Evolutionary conservation across 176 grass and related monocot species (phyloP).

Genomic region (Avena sativa): DNA sequence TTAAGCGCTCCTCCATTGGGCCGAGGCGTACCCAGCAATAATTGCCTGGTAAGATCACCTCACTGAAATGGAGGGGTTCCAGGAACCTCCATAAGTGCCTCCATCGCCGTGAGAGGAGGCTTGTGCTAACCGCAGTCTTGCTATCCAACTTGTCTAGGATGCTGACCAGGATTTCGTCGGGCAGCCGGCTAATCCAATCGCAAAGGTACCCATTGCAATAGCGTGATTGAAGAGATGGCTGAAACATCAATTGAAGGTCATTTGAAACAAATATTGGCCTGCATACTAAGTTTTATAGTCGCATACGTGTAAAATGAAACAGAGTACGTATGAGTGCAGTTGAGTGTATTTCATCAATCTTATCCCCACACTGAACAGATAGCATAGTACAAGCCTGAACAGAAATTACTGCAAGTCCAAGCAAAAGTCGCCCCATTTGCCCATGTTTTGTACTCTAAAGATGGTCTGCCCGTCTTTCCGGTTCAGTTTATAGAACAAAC

Average conservation of each 20-base stretch:
- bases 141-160: slow-evolving; percentile 6
- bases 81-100: neutral
- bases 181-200: neutral
- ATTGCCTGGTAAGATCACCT: neutral
- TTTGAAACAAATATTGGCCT: neutral
- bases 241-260: neutral
- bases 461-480: too few relatives aligned
- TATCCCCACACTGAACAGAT: too few relatives aligned
- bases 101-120: slow-evolving; percentile 11
- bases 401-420: too few relatives aligned
- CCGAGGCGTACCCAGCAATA: neutral
- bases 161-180: too few relatives aligned
- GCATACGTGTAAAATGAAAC: too few relatives aligned
- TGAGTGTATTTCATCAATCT: too few relatives aligned
- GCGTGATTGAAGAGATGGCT: neutral
- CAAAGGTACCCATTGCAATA: neutral
- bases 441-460: too few relatives aligned
- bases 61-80: neutral
- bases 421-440: too few relatives aligned
- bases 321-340: too few relatives aligned
- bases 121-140: neutral
- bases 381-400: too few relatives aligned
- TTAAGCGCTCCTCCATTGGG: neutral
- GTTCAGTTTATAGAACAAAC: too few relatives aligned
- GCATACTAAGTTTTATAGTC: too few relatives aligned